Evolutionary conservation across 2,329 filamentous ascomycete genomes (phyloP), one percentile per base, ranked within the genome.

Genomic region (Ascocoryne sarcoides): DNA sequence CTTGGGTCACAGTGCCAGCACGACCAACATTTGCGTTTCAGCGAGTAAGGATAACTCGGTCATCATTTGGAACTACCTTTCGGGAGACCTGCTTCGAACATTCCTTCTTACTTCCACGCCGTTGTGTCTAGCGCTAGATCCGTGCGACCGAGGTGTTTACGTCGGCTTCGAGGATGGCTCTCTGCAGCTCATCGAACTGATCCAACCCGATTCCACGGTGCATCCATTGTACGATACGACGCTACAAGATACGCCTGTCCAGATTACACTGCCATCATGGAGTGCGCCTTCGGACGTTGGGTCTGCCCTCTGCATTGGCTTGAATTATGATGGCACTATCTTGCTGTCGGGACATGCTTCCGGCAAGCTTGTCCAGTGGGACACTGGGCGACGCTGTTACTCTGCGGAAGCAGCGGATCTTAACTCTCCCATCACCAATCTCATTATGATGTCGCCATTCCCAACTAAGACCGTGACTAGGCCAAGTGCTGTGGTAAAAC

Each of bases 61-160:
- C 52, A 81, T 95, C 54, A 71, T 94, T 45, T 98, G 92, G 92
- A 89, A 96, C 63, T 93, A 93, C 59, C 77, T 80, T 46, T 84
- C 78, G 1, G 86, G 86, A 29, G 75, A 77, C 45, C 69, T 82
- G 9, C 66, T 96, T 42, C 78, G 89, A 32, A 96, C 88, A 3
- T 78, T 93, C 49, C 71, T 96, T 30, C 76, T 96, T 42, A 77
- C 84, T 2, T 70, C 73, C n/a, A 67, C 73, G 14, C 86, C 89
- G 12, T 68, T 82, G 20, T 88, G 82, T 52, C 60, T 90, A 23
- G 68, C 76, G 7, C 67, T 96, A 4, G 92, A 96, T 60, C 83
- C 89, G 1, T 86, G 81, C 45, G 82, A 90, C 48, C 76, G 90
- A 38, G 87, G 83, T 4, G 76, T 92, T 43, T 94, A 89, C 55